These are phyloP conservation scores for Closterium sp. DNA, from an alignment of 139 green algal genomes.

Conservation along the genomic window DNA sequence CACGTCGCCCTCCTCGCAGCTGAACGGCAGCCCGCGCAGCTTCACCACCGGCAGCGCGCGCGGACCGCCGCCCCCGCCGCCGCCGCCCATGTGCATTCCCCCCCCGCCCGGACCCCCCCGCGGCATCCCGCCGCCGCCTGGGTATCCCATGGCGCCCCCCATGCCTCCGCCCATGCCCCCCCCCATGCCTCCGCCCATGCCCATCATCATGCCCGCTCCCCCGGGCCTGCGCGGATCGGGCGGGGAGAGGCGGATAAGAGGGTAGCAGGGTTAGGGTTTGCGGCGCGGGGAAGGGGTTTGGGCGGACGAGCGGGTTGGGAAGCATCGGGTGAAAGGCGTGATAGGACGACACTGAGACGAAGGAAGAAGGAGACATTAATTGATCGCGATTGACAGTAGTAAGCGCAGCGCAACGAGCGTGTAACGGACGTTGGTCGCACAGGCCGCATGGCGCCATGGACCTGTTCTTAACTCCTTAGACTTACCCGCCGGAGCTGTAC, in stretches of 20 bases:
- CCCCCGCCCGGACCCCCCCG: not conserved
- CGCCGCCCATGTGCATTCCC: conserved; percentile 3
- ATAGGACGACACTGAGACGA: not conserved
- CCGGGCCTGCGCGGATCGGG: not conserved
- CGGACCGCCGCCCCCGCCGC: not conserved
- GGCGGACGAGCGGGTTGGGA: too few species aligned
- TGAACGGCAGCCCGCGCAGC: conserved; percentile 49
- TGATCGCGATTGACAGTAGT: too few species aligned
- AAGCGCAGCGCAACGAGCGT: too few species aligned
- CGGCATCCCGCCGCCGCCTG: not conserved
- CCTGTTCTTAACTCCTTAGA: not conserved
- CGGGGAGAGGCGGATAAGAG: not conserved
- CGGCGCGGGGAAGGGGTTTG: not conserved
- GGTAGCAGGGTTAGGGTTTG: not conserved
- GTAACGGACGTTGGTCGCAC: not conserved
- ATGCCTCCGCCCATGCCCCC: not conserved
- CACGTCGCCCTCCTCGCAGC: conserved; percentile 46
- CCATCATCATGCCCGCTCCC: not conserved
- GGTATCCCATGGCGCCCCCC: not conserved
- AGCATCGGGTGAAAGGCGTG: too few species aligned
- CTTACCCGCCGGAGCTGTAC: not conserved
- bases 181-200: not conserved
- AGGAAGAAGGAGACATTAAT: not conserved
- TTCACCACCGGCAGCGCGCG: conserved; percentile 51
- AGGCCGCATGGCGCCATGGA: too few species aligned